A percentile compares a stretch with the other conserved stretches of the same genome.
Evolutionary conservation across 2,329 filamentous ascomycete species (phyloP).

Genomic region (Colletotrichum lupini): DNA sequence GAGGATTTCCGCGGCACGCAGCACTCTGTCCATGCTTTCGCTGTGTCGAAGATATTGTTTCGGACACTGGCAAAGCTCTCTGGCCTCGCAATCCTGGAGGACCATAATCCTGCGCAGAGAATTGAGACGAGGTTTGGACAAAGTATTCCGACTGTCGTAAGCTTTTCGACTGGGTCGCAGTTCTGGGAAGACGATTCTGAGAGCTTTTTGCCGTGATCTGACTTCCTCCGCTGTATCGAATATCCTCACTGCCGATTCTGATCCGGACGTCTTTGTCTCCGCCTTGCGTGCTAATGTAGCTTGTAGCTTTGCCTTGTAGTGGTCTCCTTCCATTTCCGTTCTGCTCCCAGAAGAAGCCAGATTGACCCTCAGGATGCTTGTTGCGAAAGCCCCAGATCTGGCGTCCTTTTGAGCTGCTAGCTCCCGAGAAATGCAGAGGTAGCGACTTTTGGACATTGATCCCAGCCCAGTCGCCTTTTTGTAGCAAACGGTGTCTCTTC

Average conservation of each 20-base stretch:
- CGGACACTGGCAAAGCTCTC: background rate
- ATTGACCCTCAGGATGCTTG: background rate
- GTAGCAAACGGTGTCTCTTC: constrained; percentile 35
- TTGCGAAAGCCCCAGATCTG: constrained; percentile 31
- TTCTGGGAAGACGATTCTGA: background rate
- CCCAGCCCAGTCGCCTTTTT: constrained; percentile 43
- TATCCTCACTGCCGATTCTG: constrained; percentile 32
- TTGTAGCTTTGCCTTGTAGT: background rate
- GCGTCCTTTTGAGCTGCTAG: background rate
- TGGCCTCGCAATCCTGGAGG: background rate
- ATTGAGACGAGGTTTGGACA: background rate
- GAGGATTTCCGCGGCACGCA: background rate
- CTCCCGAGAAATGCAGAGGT: constrained; percentile 9
- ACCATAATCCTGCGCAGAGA: background rate
- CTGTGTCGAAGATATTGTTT: background rate
- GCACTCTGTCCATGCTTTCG: background rate
- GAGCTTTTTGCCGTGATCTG: background rate
- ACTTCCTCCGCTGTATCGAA: constrained; percentile 1
- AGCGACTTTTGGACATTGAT: constrained; percentile 45
- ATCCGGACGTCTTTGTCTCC: constrained; percentile 17
- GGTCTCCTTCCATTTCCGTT: background rate
- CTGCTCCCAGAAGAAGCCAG: background rate
- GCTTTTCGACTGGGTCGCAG: background rate
- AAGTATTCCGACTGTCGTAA: background rate
- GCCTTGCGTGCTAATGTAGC: background rate